These are phyloP conservation scores for Ascosphaera aggregata DNA, from an alignment of 2,329 filamentous ascomycete genomes.

Conservation along the genomic window DNA sequence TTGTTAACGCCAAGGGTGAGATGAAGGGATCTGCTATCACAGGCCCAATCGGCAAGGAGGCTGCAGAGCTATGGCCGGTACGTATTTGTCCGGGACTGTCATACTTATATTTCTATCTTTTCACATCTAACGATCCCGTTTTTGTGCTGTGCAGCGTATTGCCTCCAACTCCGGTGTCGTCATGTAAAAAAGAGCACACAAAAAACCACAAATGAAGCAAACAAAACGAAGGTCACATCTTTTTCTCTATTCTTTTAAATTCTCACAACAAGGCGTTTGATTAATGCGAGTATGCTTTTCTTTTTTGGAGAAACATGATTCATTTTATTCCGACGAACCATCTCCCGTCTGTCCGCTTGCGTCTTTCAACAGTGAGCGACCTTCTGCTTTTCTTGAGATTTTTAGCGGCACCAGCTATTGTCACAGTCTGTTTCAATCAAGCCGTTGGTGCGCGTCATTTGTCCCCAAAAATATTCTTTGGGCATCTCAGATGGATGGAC, in stretches of 20 bases:
- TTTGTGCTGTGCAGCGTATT: slow-evolving; percentile 47
- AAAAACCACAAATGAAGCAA: too few relatives aligned
- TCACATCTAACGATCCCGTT: slow-evolving; percentile 11
- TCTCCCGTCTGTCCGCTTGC: too few relatives aligned
- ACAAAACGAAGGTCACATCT: too few relatives aligned
- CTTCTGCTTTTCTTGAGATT: too few relatives aligned
- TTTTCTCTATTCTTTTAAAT: too few relatives aligned
- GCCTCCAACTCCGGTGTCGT: slow-evolving; percentile 99
- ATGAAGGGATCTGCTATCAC: slow-evolving; percentile 99
- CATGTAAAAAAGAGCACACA: slow-evolving; percentile 47
- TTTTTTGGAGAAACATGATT: slow-evolving; percentile 10
- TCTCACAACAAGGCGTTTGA: slow-evolving; percentile 1
- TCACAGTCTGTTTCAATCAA: too few relatives aligned
- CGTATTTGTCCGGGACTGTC: slow-evolving; percentile 22
- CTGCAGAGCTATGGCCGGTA: slow-evolving; percentile 97
- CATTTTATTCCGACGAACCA: slow-evolving; percentile 4
- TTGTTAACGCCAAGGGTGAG: slow-evolving; percentile 99
- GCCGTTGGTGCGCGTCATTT: too few relatives aligned
- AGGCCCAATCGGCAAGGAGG: slow-evolving; percentile 97
- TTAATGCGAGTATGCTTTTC: slow-evolving; percentile 6
- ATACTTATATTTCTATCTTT: not conserved
- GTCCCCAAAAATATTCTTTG: too few relatives aligned
- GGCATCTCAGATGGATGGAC: too few relatives aligned
- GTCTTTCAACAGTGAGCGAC: too few relatives aligned
- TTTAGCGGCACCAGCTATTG: too few relatives aligned